These are phyloP conservation scores for Ascochyta rabiei DNA, from an alignment of 2,329 filamentous ascomycete species.

Conservation along the genomic window DNA sequence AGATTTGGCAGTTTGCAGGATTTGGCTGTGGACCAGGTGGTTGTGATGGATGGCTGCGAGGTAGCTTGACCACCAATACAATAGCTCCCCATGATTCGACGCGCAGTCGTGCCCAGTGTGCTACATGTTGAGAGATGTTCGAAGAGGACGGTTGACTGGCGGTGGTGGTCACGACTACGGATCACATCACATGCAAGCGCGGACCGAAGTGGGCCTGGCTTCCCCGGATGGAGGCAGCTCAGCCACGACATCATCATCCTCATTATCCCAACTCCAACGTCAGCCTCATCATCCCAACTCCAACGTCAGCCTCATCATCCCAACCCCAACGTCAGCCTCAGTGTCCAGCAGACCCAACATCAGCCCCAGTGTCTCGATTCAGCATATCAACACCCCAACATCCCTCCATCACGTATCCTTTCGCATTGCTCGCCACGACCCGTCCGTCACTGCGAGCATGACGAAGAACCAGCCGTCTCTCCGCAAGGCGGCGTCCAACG, in stretches of 20 bases:
- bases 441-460: slow-evolving; percentile 29
- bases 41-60: background rate
- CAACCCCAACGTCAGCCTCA: background rate
- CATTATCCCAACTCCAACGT: no score
- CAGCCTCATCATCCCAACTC: no score
- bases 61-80: background rate
- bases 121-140: background rate
- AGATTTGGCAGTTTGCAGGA: background rate
- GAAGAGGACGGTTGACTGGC: background rate
- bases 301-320: background rate
- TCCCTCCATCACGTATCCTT: background rate
- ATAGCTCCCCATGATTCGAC: background rate
- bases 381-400: background rate
- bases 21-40: background rate
- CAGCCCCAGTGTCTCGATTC: no score
- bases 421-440: background rate
- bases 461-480: slow-evolving; percentile 47
- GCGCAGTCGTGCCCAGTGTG: background rate
- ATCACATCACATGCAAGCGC: slow-evolving; percentile 10
- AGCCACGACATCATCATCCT: slow-evolving; percentile 1
- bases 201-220: background rate
- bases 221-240: slow-evolving; percentile 16
- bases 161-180: background rate
- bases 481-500: slow-evolving; percentile 45
- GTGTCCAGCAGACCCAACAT: no score